phyloP scores from a whole-genome alignment of 2,329 filamentous ascomycete species.

The Tympanopsis confertula region DNA sequence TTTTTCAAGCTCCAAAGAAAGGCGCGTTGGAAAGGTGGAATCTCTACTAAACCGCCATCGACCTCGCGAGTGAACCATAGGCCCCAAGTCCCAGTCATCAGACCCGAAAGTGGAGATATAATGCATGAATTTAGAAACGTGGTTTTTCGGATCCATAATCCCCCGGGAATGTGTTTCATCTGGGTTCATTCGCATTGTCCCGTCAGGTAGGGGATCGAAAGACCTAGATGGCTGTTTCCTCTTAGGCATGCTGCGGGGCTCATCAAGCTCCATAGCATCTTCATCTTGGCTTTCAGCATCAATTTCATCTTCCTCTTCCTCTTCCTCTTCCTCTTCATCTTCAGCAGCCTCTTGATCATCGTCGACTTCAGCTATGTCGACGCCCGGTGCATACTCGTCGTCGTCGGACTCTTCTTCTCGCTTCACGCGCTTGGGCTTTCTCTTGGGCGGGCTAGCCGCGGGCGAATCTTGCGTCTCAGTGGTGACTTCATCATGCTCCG shows the following conservation, averaged over 20 bases:
- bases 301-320: slow-evolving; percentile 7
- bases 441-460: too few relatives aligned
- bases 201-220: too few relatives aligned
- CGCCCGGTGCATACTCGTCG: too few relatives aligned
- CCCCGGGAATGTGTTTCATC: not conserved
- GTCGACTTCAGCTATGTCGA: too few relatives aligned
- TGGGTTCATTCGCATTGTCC: too few relatives aligned
- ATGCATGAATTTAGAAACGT: not conserved
- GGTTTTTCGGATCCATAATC: not conserved
- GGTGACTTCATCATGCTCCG: too few relatives aligned
- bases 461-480: too few relatives aligned
- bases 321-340: slow-evolving; percentile 8
- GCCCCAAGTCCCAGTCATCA: not conserved
- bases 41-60: not conserved
- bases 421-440: too few relatives aligned
- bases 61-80: not conserved
- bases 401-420: too few relatives aligned
- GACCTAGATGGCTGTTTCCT: not conserved
- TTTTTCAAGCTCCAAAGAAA: slow-evolving; percentile 4
- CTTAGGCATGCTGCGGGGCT: too few relatives aligned
- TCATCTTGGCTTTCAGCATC: slow-evolving; percentile 6
- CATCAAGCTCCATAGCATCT: not conserved
- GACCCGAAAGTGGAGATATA: not conserved
- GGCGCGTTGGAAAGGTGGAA: not conserved
- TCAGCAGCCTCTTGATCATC: too few relatives aligned